Percentiles rank a stretch among this genome's conserved stretches.
These are phyloP conservation scores for Venturia pyrina DNA, from an alignment of 2,329 filamentous ascomycete genomes.

Conservation along the genomic window DNA sequence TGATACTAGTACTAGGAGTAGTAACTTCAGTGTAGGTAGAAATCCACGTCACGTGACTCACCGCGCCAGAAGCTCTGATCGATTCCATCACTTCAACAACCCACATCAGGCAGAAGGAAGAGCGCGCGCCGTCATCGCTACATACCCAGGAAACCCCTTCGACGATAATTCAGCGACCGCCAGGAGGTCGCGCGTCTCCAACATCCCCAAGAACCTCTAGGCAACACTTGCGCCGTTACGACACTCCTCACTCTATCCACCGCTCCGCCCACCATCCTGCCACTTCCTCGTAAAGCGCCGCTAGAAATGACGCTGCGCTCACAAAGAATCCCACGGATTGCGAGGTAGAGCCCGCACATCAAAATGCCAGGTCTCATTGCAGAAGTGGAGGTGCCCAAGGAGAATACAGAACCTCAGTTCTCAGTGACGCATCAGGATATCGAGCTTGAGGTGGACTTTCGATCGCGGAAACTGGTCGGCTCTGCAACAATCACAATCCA, in stretches of 20 bases:
- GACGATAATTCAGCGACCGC: neutral
- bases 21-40: too few relatives aligned
- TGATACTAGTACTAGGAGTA: too few relatives aligned
- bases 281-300: neutral
- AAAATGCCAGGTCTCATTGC: conserved; percentile 13
- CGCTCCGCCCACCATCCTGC: neutral
- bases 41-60: neutral
- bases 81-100: neutral
- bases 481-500: conserved; percentile 74
- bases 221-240: neutral
- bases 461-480: conserved; percentile 62
- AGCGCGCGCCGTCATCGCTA: neutral
- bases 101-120: neutral
- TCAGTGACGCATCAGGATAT: conserved; percentile 75
- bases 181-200: neutral
- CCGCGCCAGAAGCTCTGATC: neutral
- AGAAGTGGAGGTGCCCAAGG: conserved; percentile 19
- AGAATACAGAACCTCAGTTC: conserved; percentile 31
- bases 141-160: neutral
- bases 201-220: neutral
- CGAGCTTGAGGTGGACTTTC: conserved; percentile 81
- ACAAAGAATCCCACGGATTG: neutral
- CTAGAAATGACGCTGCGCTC: conserved; percentile 10
- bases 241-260: conserved; percentile 1
- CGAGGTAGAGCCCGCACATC: conserved; percentile 10